These are phyloP conservation scores for Trichoderma semiorbis DNA, from an alignment of 2,329 filamentous ascomycete genomes.

Conservation along the genomic window DNA sequence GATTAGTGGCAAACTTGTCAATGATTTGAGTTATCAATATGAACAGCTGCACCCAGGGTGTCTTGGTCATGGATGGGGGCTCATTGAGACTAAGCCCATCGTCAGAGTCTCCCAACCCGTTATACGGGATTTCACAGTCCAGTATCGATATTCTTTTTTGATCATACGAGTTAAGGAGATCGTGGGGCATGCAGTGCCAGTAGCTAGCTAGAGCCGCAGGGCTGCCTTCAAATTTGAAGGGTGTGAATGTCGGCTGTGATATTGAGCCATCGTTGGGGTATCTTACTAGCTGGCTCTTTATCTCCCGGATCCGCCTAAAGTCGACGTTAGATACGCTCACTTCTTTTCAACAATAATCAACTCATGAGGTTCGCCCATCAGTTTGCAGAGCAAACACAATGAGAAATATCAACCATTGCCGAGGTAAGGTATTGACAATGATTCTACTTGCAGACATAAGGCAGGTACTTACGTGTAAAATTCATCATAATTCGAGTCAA, in stretches of 20 bases:
- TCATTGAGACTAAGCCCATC: neutral
- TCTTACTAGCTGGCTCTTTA: neutral
- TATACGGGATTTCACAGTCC: neutral
- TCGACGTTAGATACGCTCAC: neutral
- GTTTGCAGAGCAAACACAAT: neutral
- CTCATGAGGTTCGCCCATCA: neutral
- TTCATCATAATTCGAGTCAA: slow-evolving; percentile 1
- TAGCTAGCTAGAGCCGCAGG: slow-evolving; percentile 1
- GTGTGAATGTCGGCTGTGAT: neutral
- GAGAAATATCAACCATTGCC: neutral
- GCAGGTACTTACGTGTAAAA: neutral
- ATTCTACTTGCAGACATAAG: neutral
- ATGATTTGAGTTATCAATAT: neutral
- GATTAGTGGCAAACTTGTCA: neutral
- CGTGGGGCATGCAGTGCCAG: slow-evolving; percentile 3
- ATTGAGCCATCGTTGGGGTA: neutral
- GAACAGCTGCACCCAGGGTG: neutral
- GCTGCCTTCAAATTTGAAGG: neutral
- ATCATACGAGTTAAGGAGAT: neutral
- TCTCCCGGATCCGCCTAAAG: neutral
- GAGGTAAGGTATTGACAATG: neutral
- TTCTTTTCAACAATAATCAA: neutral
- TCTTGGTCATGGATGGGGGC: neutral
- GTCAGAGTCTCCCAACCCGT: neutral
- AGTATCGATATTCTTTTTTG: neutral